Percentiles rank a stretch among this genome's conserved stretches.
Evolutionary conservation across 768 basidiomycete genomes (phyloP).

Genomic region (Leccinellum rugosiceps): DNA sequence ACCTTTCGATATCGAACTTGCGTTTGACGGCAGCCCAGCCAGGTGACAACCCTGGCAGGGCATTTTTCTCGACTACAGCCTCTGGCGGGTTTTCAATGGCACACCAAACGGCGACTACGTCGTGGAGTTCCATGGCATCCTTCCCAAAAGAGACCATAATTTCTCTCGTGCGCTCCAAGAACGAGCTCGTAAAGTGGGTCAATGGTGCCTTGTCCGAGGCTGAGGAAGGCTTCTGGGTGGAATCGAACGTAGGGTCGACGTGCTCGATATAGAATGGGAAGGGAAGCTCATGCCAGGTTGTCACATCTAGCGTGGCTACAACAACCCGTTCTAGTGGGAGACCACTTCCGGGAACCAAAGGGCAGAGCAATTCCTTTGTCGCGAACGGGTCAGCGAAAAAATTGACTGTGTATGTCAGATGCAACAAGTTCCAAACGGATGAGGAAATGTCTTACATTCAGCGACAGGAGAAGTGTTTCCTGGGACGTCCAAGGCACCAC

Average conservation of each 20-base stretch:
- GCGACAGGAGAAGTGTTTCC: conserved; percentile 81
- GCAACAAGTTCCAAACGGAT: not conserved
- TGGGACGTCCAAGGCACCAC: conserved; percentile 89
- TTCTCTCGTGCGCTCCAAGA: conserved; percentile 70
- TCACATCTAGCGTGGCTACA: conserved; percentile 78
- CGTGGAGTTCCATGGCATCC: conserved; percentile 88
- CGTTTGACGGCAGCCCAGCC: conserved; percentile 59
- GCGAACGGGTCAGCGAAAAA: conserved; percentile 88
- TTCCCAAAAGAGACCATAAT: conserved; percentile 79
- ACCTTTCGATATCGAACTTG: conserved; percentile 72
- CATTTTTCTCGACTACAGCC: conserved; percentile 21
- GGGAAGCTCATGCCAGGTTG: conserved; percentile 73
- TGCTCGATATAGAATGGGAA: conserved; percentile 57
- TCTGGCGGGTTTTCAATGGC: conserved; percentile 68
- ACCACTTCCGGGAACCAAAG: conserved; percentile 36
- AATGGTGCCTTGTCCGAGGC: conserved; percentile 52
- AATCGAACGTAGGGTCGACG: conserved; percentile 63
- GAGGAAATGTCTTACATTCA: conserved; percentile 59
- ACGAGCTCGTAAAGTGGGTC: conserved; percentile 73
- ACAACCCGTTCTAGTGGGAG: conserved; percentile 67
- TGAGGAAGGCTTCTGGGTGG: conserved; percentile 46
- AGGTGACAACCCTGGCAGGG: conserved; percentile 28
- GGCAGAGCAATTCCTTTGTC: conserved; percentile 62
- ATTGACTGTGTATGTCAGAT: conserved; percentile 53
- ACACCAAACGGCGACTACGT: conserved; percentile 87